Base-by-base conservation (phyloP, 2,329 filamentous ascomycete genomes). In the Monosporascus ibericus region DNA sequence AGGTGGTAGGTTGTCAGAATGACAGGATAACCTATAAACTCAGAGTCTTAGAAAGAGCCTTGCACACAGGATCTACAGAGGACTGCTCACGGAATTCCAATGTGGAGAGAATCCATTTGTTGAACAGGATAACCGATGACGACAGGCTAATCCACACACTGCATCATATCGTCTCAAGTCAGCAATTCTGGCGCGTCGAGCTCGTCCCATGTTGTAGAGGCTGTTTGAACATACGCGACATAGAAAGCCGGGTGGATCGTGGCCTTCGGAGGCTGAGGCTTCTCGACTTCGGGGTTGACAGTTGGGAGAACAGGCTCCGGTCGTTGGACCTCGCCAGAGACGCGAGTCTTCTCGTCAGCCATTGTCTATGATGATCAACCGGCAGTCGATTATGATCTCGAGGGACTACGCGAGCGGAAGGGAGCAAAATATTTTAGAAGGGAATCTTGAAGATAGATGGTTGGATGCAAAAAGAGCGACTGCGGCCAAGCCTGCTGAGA, bases 1-100 rank as follows among this genome's bases (percentile, higher is more conserved):
- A 97, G 77, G 77, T 99, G 94, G 86, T 92, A 99, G 79, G 92
- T 95, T 65, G 91, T 96, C 58, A 99, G 81, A 66, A 96, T 85
- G 65, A 92, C 87, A 51, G 86, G 83, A 65, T 83, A 86, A 55
- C 76, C 85, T 88, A 65, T 47, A 34, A 52, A 34, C 30, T 14
- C 30, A 34, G 27, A 37, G 48, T 53, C 59, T 70, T 59, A 70
- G 70, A 57, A 57, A 57, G 38, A 22, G 17, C 15, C 27, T 39
- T 56, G 39, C 22, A 15, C 7, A 25, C 5, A 27, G 15, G 6
- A 5, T 5, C 30, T 34, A 34, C 11, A 46, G n/a, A 20, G 49
- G 42, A 46, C 37, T 49, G 51, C 85, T 78, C 80, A 90, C 87
- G 82, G 78, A 96, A 96, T 58, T 89, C 81, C 58, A 87, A 80